Percentiles rank a stretch among this genome's conserved stretches.
Conservation (phyloP, 2,329 filamentous ascomycete species). For the Phialophora expanda region DNA sequence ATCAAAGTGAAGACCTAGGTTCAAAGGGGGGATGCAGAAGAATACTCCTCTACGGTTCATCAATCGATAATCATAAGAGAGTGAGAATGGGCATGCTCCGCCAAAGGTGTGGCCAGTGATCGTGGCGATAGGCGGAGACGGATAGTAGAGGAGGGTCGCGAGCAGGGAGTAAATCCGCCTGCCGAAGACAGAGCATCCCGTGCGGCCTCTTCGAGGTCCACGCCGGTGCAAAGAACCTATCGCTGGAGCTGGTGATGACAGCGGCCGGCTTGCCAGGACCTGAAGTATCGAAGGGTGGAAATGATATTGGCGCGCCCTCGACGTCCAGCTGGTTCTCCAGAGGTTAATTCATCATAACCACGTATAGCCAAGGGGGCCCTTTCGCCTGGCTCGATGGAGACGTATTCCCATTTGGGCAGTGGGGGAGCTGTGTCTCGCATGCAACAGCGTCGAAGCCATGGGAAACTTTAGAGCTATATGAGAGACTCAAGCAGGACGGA, state of each 20-base stretch:
- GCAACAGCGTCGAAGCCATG: no score
- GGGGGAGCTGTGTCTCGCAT: no score
- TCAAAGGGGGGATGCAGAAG: conserved; percentile 59
- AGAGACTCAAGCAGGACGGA: no score
- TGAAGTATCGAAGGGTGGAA: conserved; percentile 52
- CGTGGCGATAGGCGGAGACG: conserved; percentile 55
- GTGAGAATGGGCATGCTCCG: conserved; percentile 54
- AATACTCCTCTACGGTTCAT: conserved; percentile 56
- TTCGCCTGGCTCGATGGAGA: no score
- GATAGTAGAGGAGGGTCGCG: conserved; percentile 57
- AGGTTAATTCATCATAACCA: not conserved
- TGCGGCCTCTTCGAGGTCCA: conserved; percentile 55
- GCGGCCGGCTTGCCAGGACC: conserved; percentile 57
- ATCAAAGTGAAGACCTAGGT: conserved; percentile 61
- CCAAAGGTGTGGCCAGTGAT: conserved; percentile 59
- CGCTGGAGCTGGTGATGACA: conserved; percentile 57
- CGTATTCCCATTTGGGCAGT: no score
- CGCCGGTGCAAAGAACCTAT: conserved; percentile 52
- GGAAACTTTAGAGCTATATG: no score
- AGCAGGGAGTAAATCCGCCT: conserved; percentile 62
- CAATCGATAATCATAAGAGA: conserved; percentile 55
- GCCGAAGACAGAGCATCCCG: conserved; percentile 61
- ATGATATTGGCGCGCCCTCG: conserved; percentile 60
- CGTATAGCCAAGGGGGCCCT: not conserved
- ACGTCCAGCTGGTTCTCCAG: conserved; percentile 55